Evolutionary conservation across 345 rosid species (phyloP).

Genomic region (Syzygium aqueum): DNA sequence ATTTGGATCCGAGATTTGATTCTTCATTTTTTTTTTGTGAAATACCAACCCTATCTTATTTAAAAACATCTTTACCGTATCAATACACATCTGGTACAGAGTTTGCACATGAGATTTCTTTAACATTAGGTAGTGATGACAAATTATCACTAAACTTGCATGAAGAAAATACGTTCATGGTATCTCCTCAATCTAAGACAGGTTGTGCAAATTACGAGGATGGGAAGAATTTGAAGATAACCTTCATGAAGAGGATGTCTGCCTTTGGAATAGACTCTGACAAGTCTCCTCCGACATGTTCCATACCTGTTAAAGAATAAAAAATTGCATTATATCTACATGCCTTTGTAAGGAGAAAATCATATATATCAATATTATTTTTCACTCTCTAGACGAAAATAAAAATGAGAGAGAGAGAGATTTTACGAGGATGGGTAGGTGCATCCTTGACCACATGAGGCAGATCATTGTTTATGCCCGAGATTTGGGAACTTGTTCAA

Average conservation of each 20-base stretch:
- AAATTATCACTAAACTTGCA: background rate
- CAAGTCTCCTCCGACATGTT: constrained; percentile 15
- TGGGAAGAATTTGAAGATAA: background rate
- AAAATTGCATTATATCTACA: background rate
- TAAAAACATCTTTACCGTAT: background rate
- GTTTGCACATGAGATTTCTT: background rate
- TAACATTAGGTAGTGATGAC: background rate
- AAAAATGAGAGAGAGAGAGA: background rate
- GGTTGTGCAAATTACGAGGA: background rate
- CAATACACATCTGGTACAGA: accelerated
- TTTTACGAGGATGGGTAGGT: constrained; percentile 16
- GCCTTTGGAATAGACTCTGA: constrained; percentile 9
- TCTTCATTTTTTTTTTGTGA: background rate
- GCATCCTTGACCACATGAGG: constrained; percentile 21
- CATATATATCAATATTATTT: background rate
- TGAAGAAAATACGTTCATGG: background rate
- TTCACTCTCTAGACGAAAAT: background rate
- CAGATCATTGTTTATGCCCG: constrained; percentile 20
- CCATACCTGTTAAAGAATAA: constrained; percentile 1
- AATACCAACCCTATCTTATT: background rate
- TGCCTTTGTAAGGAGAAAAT: background rate
- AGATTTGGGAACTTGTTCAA: constrained; percentile 13
- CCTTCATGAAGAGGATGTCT: constrained; percentile 18
- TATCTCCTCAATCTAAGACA: background rate
- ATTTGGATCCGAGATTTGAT: background rate